Percentiles rank a stretch among this genome's conserved stretches.
phyloP scores from a whole-genome alignment of 495 filamentous ascomycete genomes.

The Xylaria telfairii region DNA sequence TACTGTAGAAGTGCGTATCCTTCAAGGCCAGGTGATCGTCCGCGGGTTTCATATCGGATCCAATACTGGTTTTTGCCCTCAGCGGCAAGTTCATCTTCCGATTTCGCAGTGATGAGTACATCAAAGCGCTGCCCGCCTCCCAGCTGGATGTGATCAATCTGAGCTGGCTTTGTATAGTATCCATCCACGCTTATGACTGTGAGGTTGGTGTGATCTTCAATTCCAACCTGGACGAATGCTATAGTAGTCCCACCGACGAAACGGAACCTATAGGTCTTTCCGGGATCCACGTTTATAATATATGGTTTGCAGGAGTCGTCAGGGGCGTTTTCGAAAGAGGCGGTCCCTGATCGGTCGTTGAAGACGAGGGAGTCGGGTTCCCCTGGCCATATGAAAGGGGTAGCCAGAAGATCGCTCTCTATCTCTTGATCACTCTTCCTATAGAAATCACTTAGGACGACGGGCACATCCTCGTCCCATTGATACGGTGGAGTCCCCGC shows the following conservation, averaged over 20 bases:
- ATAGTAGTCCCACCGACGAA: constrained; percentile 61
- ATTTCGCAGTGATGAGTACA: constrained; percentile 56
- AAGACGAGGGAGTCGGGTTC: constrained; percentile 58
- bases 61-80: constrained; percentile 54
- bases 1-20: constrained; percentile 63
- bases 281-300: constrained; percentile 61
- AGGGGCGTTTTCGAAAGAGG: constrained; percentile 43
- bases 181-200: constrained; percentile 65
- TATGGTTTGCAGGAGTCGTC: constrained; percentile 51
- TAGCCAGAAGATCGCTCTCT: constrained; percentile 42
- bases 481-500: constrained; percentile 49
- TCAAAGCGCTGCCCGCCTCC: constrained; percentile 63
- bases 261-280: constrained; percentile 63
- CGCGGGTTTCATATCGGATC: constrained; percentile 60
- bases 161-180: constrained; percentile 57
- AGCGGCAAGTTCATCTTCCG: constrained; percentile 46
- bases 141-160: constrained; percentile 58
- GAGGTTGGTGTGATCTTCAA: constrained; percentile 58
- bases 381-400: constrained; percentile 52
- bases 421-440: constrained; percentile 51
- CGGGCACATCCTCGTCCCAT: constrained; percentile 62
- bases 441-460: constrained; percentile 61
- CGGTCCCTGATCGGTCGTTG: constrained; percentile 45
- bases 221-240: constrained; percentile 53
- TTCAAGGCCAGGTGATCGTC: constrained; percentile 50